Evolutionary conservation across 345 rosid genomes (phyloP), one percentile per base, ranked within the genome.

Genomic region (Gossypium rotundifolium): DNA sequence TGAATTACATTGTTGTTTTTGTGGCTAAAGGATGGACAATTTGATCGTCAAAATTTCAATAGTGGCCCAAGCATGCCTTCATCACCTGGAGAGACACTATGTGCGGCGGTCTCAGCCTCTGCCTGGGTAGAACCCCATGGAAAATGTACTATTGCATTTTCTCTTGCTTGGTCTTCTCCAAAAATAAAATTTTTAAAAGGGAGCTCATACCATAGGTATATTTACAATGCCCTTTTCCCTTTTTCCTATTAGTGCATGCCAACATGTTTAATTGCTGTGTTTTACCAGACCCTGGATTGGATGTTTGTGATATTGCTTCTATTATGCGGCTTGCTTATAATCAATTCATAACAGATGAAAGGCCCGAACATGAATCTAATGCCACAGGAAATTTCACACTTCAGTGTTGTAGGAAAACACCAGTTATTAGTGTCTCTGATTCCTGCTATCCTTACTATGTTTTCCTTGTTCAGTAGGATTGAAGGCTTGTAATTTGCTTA

Each of bases 101-200:
- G 99, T 67, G 99, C 99, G 67, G 99, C 99, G 12, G 97, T 95
- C 65, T 90, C 99, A 58, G 97, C 99, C 78, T 85, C 97, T 53
- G 90, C 98, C 76, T 95, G 99, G 99, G 99, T 95, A 67, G 98
- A 92, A 83, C 93, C 99, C 74, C 98, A 92, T 78, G 98, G 99
- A 77, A 95, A 84, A 83, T 91, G 99, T 78, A 95, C 97, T 33
- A 86, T 95, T 54, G 81, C 97, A 70, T 95, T 95, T 90, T 87
- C 97, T 78, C 94, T 95, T 79, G 89, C 99, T 63, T 95, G 99
- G 99, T 92, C 98, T 65, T 95, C 98, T 49, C 99, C 98, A 45
- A 88, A 88, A 87, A 86, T 95, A 78, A 95, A 87, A 77, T 95
- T 92, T 79, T 84, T 81, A 22, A 95, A 95, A 79, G 99, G 99